Percentiles rank a stretch among this genome's conserved stretches.
phyloP scores from a whole-genome alignment of 2,329 filamentous ascomycete species.

The Aspergillus sojae region DNA sequence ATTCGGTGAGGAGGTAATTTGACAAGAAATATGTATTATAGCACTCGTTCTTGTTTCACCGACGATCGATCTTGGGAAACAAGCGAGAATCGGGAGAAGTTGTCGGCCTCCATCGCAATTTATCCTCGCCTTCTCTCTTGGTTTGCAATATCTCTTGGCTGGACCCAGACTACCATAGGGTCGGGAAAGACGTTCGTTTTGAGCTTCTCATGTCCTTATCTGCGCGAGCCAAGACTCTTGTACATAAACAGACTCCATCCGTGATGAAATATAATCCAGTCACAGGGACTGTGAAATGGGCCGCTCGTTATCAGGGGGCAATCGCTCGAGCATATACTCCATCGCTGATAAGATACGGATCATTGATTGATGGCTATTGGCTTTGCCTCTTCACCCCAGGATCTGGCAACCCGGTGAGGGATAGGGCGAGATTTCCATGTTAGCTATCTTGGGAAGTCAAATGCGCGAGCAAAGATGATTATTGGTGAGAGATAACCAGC shows the following conservation, averaged over 20 bases:
- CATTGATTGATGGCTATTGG: not conserved
- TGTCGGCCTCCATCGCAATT: not conserved
- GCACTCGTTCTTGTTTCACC: not conserved
- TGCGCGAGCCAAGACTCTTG: not conserved
- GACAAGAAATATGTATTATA: not conserved
- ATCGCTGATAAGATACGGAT: not conserved
- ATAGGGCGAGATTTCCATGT: not conserved
- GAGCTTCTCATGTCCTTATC: not conserved
- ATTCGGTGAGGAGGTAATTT: no score
- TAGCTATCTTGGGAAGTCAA: conserved; percentile 1
- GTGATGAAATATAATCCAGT: not conserved
- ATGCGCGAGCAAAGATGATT: not conserved
- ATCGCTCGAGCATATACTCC: not conserved
- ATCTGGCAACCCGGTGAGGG: not conserved
- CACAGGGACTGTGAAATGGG: not conserved
- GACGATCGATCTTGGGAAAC: not conserved
- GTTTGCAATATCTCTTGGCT: not conserved
- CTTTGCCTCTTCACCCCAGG: not conserved
- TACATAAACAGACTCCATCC: not conserved
- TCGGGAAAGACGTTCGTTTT: not conserved
- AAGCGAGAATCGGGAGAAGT: not conserved
- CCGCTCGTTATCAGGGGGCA: not conserved
- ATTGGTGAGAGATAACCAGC: conserved; percentile 1
- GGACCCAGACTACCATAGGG: not conserved
- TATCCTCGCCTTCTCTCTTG: not conserved